Evolutionary conservation across 169 alveolate species (phyloP).

Genomic region (Perkinsus olseni): DNA sequence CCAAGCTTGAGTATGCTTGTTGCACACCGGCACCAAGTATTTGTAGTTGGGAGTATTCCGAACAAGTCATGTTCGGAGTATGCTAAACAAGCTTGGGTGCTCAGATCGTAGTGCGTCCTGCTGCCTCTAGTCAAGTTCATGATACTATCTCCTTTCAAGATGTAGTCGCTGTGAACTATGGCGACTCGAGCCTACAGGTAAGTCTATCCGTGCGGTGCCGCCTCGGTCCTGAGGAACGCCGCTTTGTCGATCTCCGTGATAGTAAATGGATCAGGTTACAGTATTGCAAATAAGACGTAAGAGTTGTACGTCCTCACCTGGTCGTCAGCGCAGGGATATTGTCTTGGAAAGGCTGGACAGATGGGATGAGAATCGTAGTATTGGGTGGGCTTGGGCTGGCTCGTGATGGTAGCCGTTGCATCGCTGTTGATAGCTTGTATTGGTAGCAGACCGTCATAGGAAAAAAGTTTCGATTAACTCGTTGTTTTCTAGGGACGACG

Average conservation of each 20-base stretch:
- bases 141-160: not conserved
- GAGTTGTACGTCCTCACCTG: not conserved
- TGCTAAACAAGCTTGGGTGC: not conserved
- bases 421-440: too few relatives aligned
- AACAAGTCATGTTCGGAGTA: too few relatives aligned
- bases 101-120: not conserved
- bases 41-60: too few relatives aligned
- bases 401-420: too few relatives aligned
- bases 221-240: not conserved
- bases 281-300: not conserved
- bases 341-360: not conserved
- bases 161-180: not conserved
- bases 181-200: not conserved
- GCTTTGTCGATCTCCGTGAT: not conserved
- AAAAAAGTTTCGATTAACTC: too few relatives aligned
- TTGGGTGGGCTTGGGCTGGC: not conserved
- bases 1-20: too few relatives aligned
- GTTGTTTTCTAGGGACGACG: too few relatives aligned
- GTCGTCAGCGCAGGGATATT: not conserved
- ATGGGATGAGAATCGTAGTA: not conserved
- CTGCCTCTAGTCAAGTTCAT: not conserved
- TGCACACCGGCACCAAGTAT: too few relatives aligned
- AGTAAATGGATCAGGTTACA: not conserved
- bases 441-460: too few relatives aligned
- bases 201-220: not conserved